These are phyloP conservation scores for Powellomyces hirtus DNA, from an alignment of 192 early-diverging fungal species.

Conservation along the genomic window DNA sequence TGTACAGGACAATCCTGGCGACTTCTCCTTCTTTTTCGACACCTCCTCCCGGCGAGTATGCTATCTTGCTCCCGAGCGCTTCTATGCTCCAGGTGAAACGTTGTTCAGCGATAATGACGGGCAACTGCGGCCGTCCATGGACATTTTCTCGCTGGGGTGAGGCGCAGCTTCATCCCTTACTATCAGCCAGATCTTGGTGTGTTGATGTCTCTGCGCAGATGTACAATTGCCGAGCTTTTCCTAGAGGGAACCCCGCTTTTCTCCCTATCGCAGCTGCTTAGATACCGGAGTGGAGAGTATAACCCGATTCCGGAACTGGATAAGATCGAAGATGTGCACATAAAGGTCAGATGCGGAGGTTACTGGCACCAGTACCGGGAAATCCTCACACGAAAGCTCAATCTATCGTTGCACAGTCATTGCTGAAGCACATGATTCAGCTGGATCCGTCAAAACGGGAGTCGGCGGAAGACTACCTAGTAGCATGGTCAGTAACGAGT, in stretches of 20 bases:
- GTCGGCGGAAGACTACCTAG: slow-evolving; percentile 74
- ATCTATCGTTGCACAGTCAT: slow-evolving; percentile 32
- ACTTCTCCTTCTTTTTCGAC: slow-evolving; percentile 97
- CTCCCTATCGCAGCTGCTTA: slow-evolving; percentile 85
- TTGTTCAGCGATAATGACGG: slow-evolving; percentile 28
- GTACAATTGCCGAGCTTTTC: slow-evolving; percentile 87
- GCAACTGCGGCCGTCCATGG: slow-evolving; percentile 74
- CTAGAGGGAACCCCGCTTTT: slow-evolving; percentile 91
- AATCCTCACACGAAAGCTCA: not conserved
- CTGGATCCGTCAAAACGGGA: slow-evolving; percentile 72
- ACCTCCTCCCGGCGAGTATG: slow-evolving; percentile 83
- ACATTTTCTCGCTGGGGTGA: slow-evolving; percentile 91
- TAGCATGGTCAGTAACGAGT: slow-evolving; percentile 56
- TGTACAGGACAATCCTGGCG: slow-evolving; percentile 90
- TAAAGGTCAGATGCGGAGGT: slow-evolving; percentile 50
- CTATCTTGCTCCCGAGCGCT: slow-evolving; percentile 94
- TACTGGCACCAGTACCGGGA: too few species aligned
- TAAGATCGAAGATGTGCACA: slow-evolving; percentile 78
- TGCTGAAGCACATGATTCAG: slow-evolving; percentile 88
- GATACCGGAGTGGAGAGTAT: slow-evolving; percentile 81
- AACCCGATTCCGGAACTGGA: slow-evolving; percentile 66
- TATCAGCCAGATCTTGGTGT: slow-evolving; percentile 23
- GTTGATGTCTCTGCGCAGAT: slow-evolving; percentile 44
- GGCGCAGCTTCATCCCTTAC: not conserved
- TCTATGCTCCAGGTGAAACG: slow-evolving; percentile 68